A percentile compares a stretch with the other conserved stretches of the same genome.
Conservation (phyloP, 805 yeast species). For the Candida dajiaensis region DNA sequence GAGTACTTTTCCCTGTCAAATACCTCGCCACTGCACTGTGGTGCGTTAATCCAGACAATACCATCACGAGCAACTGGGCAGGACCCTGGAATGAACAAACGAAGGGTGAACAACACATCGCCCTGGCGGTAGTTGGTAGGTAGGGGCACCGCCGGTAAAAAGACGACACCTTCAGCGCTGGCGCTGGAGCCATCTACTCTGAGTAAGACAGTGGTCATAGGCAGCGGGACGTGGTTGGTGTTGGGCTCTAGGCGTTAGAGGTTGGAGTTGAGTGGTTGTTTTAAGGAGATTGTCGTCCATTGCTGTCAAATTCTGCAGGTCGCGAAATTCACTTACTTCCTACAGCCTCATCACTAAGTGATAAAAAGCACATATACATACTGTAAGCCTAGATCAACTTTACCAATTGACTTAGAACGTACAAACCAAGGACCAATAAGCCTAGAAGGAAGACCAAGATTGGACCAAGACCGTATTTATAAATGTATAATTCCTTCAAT, state of each 20-base stretch:
- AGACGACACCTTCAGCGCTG: slow-evolving; percentile 32
- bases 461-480: slow-evolving; percentile 37
- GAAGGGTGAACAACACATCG: slow-evolving; percentile 43
- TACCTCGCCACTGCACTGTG: slow-evolving; percentile 33
- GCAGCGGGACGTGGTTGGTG: background rate
- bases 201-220: slow-evolving; percentile 29
- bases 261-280: too few relatives aligned
- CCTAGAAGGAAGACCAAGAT: slow-evolving; percentile 28
- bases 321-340: background rate
- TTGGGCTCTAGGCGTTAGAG: too few relatives aligned
- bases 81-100: slow-evolving; percentile 69
- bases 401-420: slow-evolving; percentile 22
- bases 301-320: background rate
- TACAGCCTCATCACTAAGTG: background rate
- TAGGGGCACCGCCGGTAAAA: slow-evolving; percentile 33
- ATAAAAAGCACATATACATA: too few relatives aligned
- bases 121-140: slow-evolving; percentile 32
- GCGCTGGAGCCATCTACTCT: slow-evolving; percentile 31
- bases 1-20: slow-evolving; percentile 57
- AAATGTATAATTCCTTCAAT: slow-evolving; percentile 39
- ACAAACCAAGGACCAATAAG: slow-evolving; percentile 26
- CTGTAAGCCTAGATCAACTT: slow-evolving; percentile 9
- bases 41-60: slow-evolving; percentile 66
- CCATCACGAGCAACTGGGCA: slow-evolving; percentile 69
- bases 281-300: background rate